Evolutionary conservation across 768 basidiomycete species (phyloP).

Genomic region (Sutorius australiensis): DNA sequence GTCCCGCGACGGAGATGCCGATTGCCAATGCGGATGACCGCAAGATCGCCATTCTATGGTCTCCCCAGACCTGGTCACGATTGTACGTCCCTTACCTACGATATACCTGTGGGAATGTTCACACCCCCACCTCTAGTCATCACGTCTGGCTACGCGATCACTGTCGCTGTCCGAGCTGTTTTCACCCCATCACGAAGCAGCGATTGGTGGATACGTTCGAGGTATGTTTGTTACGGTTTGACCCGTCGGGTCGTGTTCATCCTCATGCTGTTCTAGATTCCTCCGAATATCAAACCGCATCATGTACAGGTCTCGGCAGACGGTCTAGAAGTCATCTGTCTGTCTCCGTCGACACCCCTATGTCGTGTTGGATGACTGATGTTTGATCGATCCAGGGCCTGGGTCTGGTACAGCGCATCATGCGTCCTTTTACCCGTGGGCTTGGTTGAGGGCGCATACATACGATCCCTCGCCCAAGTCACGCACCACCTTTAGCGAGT

Average conservation of each 20-base stretch:
- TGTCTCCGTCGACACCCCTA: conserved; percentile 21
- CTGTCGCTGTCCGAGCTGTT: conserved; percentile 83
- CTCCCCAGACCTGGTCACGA: conserved; percentile 65
- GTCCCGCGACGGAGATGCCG: conserved; percentile 37
- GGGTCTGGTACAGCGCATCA: conserved; percentile 46
- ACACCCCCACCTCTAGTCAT: conserved; percentile 52
- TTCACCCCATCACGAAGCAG: conserved; percentile 86
- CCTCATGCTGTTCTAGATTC: conserved; percentile 52
- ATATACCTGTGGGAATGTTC: background rate
- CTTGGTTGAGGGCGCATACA: conserved; percentile 73
- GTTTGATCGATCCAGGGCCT: conserved; percentile 19
- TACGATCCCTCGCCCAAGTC: conserved; percentile 65
- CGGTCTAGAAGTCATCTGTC: conserved; percentile 76
- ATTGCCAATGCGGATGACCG: conserved; percentile 52
- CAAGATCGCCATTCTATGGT: conserved; percentile 71
- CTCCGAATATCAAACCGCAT: conserved; percentile 64
- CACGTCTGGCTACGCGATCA: conserved; percentile 92
- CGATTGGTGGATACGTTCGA: conserved; percentile 84
- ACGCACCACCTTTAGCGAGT: conserved; percentile 38
- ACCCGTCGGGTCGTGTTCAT: background rate
- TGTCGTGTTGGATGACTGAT: background rate
- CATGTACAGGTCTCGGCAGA: conserved; percentile 50
- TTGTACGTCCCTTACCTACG: conserved; percentile 51
- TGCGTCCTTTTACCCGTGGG: conserved; percentile 83
- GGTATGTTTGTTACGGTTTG: conserved; percentile 36